Evolutionary conservation across 2,329 filamentous ascomycete genomes (phyloP).

Genomic region (Keithomyces neogunnii): DNA sequence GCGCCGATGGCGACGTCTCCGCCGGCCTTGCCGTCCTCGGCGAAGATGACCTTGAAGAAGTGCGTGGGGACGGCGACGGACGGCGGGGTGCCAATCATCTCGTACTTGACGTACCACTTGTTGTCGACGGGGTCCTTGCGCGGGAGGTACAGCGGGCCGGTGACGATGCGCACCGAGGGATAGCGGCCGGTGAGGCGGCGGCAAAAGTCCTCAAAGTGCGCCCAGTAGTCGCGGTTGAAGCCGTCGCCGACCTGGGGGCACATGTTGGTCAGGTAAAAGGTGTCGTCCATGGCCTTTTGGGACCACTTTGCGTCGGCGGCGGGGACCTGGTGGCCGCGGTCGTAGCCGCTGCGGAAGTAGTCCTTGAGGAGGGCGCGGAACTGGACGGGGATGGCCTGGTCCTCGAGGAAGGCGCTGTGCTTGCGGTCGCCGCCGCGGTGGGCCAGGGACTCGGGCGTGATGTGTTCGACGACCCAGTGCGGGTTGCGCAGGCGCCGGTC

Average conservation of each 20-base stretch:
- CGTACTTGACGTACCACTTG: conserved; percentile 93
- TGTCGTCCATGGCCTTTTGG: conserved; percentile 89
- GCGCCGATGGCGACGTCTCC: conserved; percentile 83
- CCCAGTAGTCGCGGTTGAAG: conserved; percentile 99
- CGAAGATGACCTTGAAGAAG: conserved; percentile 98
- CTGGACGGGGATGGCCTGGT: conserved; percentile 66
- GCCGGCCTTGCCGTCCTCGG: conserved; percentile 64
- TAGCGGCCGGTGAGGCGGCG: conserved; percentile 72
- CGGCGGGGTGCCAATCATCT: conserved; percentile 88
- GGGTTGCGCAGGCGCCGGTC: conserved; percentile 89
- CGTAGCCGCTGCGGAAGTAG: conserved; percentile 91
- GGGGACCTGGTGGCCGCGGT: conserved; percentile 93
- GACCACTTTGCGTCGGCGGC: conserved; percentile 96
- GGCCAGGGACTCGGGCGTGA: conserved; percentile 77
- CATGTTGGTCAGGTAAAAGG: conserved; percentile 93
- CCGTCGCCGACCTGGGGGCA: conserved; percentile 96
- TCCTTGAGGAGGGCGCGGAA: conserved; percentile 89
- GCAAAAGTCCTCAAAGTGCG: conserved; percentile 97
- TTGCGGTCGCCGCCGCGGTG: conserved; percentile 72
- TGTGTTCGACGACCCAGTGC: conserved; percentile 92
- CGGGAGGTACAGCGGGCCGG: conserved; percentile 87
- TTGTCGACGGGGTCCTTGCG: conserved; percentile 72
- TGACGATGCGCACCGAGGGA: conserved; percentile 83
- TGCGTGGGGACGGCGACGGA: conserved; percentile 95
- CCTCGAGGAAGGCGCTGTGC: conserved; percentile 76